phyloP scores from a whole-genome alignment of 2,329 filamentous ascomycete species.

The Trichoderma sp. region DNA sequence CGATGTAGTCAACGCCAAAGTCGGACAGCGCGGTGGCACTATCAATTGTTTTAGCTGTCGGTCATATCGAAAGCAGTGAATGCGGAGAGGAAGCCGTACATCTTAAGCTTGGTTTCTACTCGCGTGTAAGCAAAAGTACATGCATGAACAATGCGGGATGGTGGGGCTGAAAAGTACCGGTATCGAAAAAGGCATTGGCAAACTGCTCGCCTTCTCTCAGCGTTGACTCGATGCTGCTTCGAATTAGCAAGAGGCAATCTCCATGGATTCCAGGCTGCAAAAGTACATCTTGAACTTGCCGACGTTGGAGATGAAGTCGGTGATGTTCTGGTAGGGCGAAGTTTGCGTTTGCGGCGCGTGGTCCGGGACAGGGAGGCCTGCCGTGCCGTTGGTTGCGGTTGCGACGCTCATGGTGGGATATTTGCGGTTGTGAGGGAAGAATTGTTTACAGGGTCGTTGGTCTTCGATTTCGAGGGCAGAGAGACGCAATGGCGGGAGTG shows the following conservation, averaged over 20 bases:
- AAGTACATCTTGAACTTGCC: not conserved
- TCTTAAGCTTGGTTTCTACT: constrained; percentile 28
- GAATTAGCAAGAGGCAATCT: not conserved
- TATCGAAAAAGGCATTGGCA: constrained; percentile 70
- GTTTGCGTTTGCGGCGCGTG: not conserved
- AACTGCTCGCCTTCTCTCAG: constrained; percentile 28
- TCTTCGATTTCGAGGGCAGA: not conserved
- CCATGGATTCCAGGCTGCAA: not conserved
- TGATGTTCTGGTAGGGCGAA: not conserved
- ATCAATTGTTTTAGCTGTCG: not conserved
- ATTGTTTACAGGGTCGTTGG: not conserved
- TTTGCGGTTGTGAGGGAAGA: not conserved
- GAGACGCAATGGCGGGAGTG: not conserved
- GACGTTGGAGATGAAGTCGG: not conserved
- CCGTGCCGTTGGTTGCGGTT: not conserved
- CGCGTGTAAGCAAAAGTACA: not conserved
- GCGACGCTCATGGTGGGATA: not conserved
- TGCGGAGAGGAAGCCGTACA: constrained; percentile 5
- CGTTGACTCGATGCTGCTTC: constrained; percentile 13
- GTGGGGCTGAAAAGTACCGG: constrained; percentile 32
- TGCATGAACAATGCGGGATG: not conserved
- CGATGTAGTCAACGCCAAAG: constrained; percentile 55
- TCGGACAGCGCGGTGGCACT: constrained; percentile 34
- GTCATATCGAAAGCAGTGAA: not conserved
- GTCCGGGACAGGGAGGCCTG: not conserved